Conservation (phyloP, 2,329 filamentous ascomycete species). For the Teratosphaeria gauchensis region DNA sequence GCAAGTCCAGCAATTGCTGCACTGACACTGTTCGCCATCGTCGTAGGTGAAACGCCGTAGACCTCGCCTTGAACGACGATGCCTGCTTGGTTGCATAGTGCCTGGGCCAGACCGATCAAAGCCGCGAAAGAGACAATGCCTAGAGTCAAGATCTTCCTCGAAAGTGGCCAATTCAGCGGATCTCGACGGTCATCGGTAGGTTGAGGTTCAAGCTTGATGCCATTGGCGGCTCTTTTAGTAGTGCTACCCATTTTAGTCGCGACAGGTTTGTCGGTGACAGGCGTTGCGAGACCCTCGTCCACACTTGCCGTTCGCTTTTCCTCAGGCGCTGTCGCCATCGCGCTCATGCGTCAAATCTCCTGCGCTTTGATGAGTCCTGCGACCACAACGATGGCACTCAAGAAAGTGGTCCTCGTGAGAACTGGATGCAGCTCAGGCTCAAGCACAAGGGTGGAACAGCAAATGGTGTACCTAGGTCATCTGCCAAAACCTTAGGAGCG, state of each 20-base stretch:
- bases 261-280: not conserved
- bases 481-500: not conserved
- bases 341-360: not conserved
- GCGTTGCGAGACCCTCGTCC: not conserved
- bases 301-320: not conserved
- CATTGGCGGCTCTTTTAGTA: not conserved
- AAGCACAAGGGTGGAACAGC: not conserved
- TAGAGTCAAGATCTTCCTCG: not conserved
- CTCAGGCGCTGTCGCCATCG: not conserved
- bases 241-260: not conserved
- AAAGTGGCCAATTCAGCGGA: not conserved
- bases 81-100: not conserved
- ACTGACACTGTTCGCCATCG: not conserved
- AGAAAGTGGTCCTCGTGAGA: not conserved
- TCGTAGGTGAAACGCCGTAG: not conserved
- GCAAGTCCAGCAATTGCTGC: not conserved
- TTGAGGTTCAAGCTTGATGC: conserved; percentile 1
- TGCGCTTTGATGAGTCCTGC: not conserved
- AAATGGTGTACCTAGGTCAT: not conserved
- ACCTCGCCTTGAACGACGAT: not conserved
- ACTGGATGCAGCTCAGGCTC: not conserved
- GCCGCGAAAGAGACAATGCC: not conserved
- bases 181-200: conserved; percentile 1
- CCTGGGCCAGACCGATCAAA: not conserved
- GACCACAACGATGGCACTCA: not conserved